Conservation (phyloP, 805 yeast species). For the Nadsonia fulvescens region DNA sequence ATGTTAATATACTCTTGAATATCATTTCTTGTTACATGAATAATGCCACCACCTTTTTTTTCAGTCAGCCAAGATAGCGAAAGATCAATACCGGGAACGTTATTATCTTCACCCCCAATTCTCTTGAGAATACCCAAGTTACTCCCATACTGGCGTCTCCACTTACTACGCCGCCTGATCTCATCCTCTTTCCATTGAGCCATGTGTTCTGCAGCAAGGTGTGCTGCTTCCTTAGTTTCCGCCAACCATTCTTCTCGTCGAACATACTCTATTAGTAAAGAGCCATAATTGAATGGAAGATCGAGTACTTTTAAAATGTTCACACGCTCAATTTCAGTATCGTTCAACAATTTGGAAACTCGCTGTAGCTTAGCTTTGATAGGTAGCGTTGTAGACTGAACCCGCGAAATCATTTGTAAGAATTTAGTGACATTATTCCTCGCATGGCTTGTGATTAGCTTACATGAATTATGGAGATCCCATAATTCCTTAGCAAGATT, state of each 20-base stretch:
- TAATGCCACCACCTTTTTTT: slow-evolving; percentile 5
- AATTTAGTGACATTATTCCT: slow-evolving; percentile 3
- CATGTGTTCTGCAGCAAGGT: slow-evolving; percentile 31
- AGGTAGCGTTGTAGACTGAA: slow-evolving; percentile 15
- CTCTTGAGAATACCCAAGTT: slow-evolving; percentile 1
- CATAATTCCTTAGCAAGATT: slow-evolving; percentile 11
- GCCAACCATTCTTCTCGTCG: slow-evolving; percentile 17
- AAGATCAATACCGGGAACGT: slow-evolving; percentile 10
- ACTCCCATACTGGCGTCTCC: slow-evolving; percentile 44
- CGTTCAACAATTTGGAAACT: slow-evolving; percentile 11
- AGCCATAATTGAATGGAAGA: slow-evolving; percentile 21
- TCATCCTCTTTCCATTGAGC: slow-evolving; percentile 42
- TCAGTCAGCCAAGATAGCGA: too few species aligned
- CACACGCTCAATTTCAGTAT: slow-evolving; percentile 14
- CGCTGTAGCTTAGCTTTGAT: slow-evolving; percentile 14
- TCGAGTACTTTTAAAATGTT: slow-evolving; percentile 18
- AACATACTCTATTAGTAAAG: slow-evolving; percentile 17
- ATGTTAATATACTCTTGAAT: slow-evolving; percentile 11
- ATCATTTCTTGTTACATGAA: slow-evolving; percentile 7
- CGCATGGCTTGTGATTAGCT: slow-evolving; percentile 1
- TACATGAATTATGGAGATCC: slow-evolving; percentile 7
- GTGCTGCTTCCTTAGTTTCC: slow-evolving; percentile 9
- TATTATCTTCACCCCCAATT: neutral
- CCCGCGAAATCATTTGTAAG: slow-evolving; percentile 10
- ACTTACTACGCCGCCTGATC: slow-evolving; percentile 31